phyloP scores from a whole-genome alignment of 208 protist species.

The Angomonas deanei region DNA sequence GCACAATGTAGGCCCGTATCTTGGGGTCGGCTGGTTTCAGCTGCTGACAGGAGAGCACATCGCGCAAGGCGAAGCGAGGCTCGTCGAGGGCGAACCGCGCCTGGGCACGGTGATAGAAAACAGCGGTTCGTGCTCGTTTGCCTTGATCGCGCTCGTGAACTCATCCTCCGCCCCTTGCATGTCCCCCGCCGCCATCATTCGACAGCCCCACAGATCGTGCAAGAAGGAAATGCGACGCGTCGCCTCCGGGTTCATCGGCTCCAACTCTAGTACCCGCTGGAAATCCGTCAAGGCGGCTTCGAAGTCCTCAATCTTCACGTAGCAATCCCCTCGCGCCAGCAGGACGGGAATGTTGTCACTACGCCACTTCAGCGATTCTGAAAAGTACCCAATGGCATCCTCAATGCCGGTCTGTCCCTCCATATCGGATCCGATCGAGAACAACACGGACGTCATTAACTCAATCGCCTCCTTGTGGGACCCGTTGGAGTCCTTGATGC shows the following conservation, averaged over 20 bases:
- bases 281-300: conserved; percentile 73
- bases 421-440: conserved; percentile 50
- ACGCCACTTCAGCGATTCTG: conserved; percentile 84
- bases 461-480: conserved; percentile 73
- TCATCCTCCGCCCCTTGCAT: conserved; percentile 61
- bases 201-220: conserved; percentile 79
- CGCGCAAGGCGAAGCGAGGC: conserved; percentile 69
- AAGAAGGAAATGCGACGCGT: conserved; percentile 59
- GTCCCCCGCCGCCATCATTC: conserved; percentile 45
- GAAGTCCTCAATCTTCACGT: conserved; percentile 76
- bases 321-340: conserved; percentile 81
- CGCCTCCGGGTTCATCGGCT: conserved; percentile 45
- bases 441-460: conserved; percentile 78
- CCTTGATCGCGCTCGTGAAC: conserved; percentile 83
- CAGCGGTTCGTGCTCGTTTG: conserved; percentile 49
- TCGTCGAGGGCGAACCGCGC: conserved; percentile 79
- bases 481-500: conserved; percentile 79
- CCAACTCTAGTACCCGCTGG: conserved; percentile 46
- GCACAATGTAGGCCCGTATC: conserved; percentile 70
- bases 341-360: conserved; percentile 77
- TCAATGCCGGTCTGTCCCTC: conserved; percentile 41
- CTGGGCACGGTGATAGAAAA: conserved; percentile 80
- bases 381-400: conserved; percentile 79
- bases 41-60: conserved; percentile 80
- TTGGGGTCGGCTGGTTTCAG: conserved; percentile 51